Evolutionary conservation across 2,329 filamentous ascomycete genomes (phyloP), one percentile per base, ranked within the genome.

Genomic region (Madurella mycetomatis): DNA sequence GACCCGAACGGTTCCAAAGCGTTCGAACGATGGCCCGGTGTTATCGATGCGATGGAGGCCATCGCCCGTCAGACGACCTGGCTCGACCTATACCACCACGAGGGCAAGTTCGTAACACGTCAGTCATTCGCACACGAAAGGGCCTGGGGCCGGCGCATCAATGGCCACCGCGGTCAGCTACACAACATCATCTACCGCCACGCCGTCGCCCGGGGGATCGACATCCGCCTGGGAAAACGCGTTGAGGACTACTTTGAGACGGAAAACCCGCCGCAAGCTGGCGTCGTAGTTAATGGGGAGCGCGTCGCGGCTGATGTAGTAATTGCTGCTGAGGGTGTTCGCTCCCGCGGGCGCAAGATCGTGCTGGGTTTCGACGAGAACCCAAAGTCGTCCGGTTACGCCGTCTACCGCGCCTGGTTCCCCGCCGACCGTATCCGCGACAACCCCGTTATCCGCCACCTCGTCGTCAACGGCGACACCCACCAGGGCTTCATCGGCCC

Each of bases 1-100:
- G 72, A 76, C 45, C 73, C 76, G 41, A 79, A 82, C 61, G 81
- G 81, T 7, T 79, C 78, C 15, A 75, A 77, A 32, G 81, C 83
- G 39, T 81, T 84, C 63, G 69, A 76, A 57, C 75, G 79, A 9
- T 85, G 82, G 68, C 76, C 78, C 25, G 72, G 73, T 12, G 73
- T 83, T 8, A 70, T 76, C 9, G 73, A 74, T 39, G 68, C 73
- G 53, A 73, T 84, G 65, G 74, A 77, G 51, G 69, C 71, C 2
- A 70, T 84, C 30, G 77, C 76, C 51, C 78, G 75, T 39, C 68
- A 72, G 9, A 70, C 81, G 9, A 71, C 70, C 32, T 70, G 70
- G 60, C 55, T 66, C 44, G 69, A 64, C 56, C 75, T 74, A 51
- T 76, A 73, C 47, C 62, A 69, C 13, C 77, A 78, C 52, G 72